Percentiles rank a stretch among this genome's conserved stretches.
Evolutionary conservation across 2,329 filamentous ascomycete genomes (phyloP).

Genomic region (Ophiosphaerella korrae): DNA sequence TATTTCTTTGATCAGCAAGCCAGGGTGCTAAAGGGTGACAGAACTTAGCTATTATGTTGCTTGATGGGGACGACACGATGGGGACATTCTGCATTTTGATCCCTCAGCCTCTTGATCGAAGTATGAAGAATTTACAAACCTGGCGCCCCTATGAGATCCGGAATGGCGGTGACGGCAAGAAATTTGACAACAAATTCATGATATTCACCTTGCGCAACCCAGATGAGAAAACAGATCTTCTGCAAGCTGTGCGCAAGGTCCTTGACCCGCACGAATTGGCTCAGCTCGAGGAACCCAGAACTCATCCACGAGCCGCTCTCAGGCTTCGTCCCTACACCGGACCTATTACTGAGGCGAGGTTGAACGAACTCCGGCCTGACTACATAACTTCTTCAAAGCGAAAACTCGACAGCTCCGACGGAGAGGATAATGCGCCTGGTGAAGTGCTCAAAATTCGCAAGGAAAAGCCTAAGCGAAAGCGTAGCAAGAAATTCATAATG

Average conservation of each 20-base stretch:
- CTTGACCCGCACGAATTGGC: constrained; percentile 1
- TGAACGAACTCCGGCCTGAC: too few relatives aligned
- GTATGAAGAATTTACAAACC: constrained; percentile 12
- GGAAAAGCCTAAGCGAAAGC: too few relatives aligned
- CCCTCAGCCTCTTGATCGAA: constrained; percentile 18
- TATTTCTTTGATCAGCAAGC: too few relatives aligned
- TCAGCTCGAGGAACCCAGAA: too few relatives aligned
- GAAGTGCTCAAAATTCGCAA: too few relatives aligned
- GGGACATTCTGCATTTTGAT: constrained; percentile 27
- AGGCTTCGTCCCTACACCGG: too few relatives aligned
- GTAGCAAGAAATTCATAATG: too few relatives aligned
- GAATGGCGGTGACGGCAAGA: neutral
- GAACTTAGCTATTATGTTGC: constrained; percentile 25
- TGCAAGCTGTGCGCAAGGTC: constrained; percentile 3
- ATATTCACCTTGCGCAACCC: constrained; percentile 18
- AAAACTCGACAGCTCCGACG: too few relatives aligned
- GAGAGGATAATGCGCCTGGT: too few relatives aligned
- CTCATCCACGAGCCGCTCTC: too few relatives aligned
- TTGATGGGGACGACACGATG: constrained; percentile 15
- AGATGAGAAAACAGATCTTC: constrained; percentile 1
- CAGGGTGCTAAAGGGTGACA: constrained; percentile 6
- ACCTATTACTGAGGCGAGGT: too few relatives aligned
- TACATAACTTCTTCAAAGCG: too few relatives aligned
- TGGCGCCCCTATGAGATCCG: constrained; percentile 20
- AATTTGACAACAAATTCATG: constrained; percentile 18